These are phyloP conservation scores for Aspergillus puulaauensis DNA, from an alignment of 2,329 filamentous ascomycete species.

Conservation along the genomic window DNA sequence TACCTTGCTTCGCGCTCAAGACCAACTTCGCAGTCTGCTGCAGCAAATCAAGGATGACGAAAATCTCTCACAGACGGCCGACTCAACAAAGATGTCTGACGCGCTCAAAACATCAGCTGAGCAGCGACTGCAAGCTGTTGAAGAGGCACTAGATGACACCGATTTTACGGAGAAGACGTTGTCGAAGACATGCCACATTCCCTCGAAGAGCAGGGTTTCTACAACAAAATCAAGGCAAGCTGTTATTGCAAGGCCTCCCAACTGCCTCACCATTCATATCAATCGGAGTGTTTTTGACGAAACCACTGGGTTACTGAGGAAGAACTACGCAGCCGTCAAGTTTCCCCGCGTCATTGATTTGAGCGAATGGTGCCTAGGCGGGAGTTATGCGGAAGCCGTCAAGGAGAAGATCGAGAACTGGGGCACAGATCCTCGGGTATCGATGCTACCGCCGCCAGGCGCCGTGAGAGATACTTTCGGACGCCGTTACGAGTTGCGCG, in stretches of 20 bases:
- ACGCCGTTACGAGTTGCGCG: conserved; percentile 70
- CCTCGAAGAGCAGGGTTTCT: conserved; percentile 65
- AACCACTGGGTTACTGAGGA: conserved; percentile 72
- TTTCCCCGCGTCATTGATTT: conserved; percentile 77
- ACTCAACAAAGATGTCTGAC: conserved; percentile 29
- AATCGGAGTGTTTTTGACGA: conserved; percentile 93
- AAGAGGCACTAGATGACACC: conserved; percentile 72
- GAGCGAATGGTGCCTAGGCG: conserved; percentile 80
- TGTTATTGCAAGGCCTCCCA: conserved; percentile 78
- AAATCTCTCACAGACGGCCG: conserved; percentile 17
- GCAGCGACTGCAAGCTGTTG: conserved; percentile 63
- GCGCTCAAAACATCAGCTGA: conserved; percentile 44
- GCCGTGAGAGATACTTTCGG: conserved; percentile 50
- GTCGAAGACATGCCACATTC: conserved; percentile 64
- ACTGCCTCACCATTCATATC: conserved; percentile 79
- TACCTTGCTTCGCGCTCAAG: conserved; percentile 65
- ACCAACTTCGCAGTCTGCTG: conserved; percentile 52
- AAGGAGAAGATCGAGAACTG: conserved; percentile 62
- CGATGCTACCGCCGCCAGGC: conserved; percentile 69
- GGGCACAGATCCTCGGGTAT: conserved; percentile 65
- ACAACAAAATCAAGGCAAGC: conserved; percentile 88
- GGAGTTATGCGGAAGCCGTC: conserved; percentile 30
- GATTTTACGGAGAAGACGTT: conserved; percentile 73
- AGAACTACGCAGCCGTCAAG: conserved; percentile 76
- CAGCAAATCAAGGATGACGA: conserved; percentile 40